Evolutionary conservation across 2,329 filamentous ascomycete genomes (phyloP).

Genomic region (Beauveria sp.): DNA sequence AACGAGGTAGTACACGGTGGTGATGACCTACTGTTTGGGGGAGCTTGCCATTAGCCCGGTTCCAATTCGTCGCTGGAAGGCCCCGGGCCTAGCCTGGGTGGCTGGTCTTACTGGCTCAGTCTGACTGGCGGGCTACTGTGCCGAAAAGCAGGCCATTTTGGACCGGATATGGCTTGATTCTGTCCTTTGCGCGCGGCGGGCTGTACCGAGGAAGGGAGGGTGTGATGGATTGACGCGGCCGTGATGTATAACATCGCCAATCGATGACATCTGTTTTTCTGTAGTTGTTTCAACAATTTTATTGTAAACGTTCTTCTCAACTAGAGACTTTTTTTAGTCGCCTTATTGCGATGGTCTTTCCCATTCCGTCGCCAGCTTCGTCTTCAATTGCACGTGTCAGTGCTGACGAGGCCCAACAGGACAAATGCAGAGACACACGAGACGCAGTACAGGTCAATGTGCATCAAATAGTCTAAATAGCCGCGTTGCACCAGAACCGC

Average conservation of each 20-base stretch:
- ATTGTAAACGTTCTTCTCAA: no score
- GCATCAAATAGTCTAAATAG: no score
- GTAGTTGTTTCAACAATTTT: no score
- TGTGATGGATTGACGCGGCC: background rate
- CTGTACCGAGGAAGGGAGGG: background rate
- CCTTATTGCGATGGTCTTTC: no score
- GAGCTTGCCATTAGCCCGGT: slow-evolving; percentile 18
- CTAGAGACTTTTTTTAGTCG: no score
- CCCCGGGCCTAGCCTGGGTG: background rate
- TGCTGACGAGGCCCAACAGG: no score
- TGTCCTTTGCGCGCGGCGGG: background rate
- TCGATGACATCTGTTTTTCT: background rate
- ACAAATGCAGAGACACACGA: no score
- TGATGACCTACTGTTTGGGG: slow-evolving; percentile 1
- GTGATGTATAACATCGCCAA: background rate
- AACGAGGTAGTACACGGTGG: slow-evolving; percentile 7
- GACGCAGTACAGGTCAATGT: no score
- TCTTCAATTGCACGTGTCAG: no score
- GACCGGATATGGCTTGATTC: background rate
- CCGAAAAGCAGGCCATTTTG: slow-evolving; percentile 8
- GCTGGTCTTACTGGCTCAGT: background rate
- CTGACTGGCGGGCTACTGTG: background rate
- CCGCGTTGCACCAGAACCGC: no score
- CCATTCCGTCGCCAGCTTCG: no score
- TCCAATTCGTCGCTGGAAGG: slow-evolving; percentile 17